Evolutionary conservation across 345 rosid genomes (phyloP).

Genomic region (Boechera divaricarpa): DNA sequence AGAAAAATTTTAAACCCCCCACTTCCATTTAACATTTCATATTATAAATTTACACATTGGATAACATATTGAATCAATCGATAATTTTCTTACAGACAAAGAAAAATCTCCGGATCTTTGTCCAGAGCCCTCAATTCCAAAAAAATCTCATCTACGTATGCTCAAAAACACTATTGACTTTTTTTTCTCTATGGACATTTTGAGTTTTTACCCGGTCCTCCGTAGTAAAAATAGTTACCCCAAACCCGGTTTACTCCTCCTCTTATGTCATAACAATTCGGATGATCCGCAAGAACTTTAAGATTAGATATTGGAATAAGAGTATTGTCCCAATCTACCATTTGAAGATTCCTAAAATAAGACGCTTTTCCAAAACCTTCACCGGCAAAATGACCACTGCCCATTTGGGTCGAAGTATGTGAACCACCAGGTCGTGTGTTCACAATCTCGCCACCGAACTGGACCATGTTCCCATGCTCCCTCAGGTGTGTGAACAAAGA

Average conservation of each 20-base stretch:
- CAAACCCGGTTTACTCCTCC: constrained; percentile 83
- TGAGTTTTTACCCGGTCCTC: constrained; percentile 92
- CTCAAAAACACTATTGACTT: constrained; percentile 17
- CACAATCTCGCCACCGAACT: constrained; percentile 92
- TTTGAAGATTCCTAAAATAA: constrained; percentile 84
- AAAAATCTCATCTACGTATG: constrained; percentile 20
- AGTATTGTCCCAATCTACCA: constrained; percentile 96
- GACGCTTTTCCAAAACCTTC: constrained; percentile 96
- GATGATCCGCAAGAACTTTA: constrained; percentile 83
- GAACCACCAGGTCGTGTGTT: constrained; percentile 74
- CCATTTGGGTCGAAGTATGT: constrained; percentile 96
- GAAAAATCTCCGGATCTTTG: constrained; percentile 29
- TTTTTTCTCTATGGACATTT: constrained; percentile 63
- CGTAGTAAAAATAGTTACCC: constrained; percentile 94
- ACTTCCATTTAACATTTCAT: neutral
- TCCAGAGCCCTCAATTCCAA: constrained; percentile 31
- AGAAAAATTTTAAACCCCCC: neutral
- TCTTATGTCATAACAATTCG: constrained; percentile 88
- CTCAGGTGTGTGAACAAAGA: constrained; percentile 81
- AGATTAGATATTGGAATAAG: constrained; percentile 71
- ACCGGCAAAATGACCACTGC: constrained; percentile 92
- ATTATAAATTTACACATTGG: constrained; percentile 28
- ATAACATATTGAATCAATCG: constrained; percentile 25
- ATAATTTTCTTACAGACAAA: constrained; percentile 20
- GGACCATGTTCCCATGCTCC: constrained; percentile 92